Evolutionary conservation across 139 green algal species (phyloP).

Genomic region (Klebsormidium nitens): DNA sequence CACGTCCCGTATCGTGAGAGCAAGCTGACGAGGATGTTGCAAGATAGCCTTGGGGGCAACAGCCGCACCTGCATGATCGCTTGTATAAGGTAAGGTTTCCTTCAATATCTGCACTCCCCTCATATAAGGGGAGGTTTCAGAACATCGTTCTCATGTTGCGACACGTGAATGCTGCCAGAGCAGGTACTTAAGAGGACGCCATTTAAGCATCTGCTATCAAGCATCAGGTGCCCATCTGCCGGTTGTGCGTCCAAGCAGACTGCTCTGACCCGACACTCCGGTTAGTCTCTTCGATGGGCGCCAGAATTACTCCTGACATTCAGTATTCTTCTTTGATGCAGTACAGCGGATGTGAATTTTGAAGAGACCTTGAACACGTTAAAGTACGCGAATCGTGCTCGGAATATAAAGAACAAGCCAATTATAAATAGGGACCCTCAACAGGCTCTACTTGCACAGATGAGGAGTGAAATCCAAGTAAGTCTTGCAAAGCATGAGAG

Average conservation of each 20-base stretch:
- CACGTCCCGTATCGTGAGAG: slow-evolving; percentile 82
- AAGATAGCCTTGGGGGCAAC: slow-evolving; percentile 42
- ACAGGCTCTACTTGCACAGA: slow-evolving; percentile 31
- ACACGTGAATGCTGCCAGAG: too few relatives aligned
- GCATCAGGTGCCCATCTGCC: too few relatives aligned
- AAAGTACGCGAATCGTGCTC: slow-evolving; percentile 41
- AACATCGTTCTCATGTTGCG: too few relatives aligned
- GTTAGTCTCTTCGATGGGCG: too few relatives aligned
- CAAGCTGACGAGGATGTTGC: slow-evolving; percentile 90
- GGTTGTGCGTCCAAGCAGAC: too few relatives aligned
- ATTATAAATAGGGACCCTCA: slow-evolving; percentile 78
- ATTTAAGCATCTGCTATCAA: too few relatives aligned
- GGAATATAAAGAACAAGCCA: slow-evolving; percentile 87
- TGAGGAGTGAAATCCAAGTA: slow-evolving; percentile 41
- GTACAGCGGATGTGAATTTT: slow-evolving; percentile 26
- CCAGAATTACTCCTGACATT: too few relatives aligned
- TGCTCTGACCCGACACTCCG: too few relatives aligned
- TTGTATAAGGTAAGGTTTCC: slow-evolving; percentile 20
- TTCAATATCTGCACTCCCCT: neutral
- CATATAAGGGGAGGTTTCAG: too few relatives aligned
- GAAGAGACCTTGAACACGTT: slow-evolving; percentile 46
- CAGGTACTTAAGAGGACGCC: too few relatives aligned
- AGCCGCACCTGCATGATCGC: slow-evolving; percentile 43
- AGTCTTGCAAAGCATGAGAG: too few relatives aligned
- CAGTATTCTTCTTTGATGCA: too few relatives aligned